Base-by-base conservation (phyloP, 768 basidiomycete genomes). In the Clathrus columnatus region DNA sequence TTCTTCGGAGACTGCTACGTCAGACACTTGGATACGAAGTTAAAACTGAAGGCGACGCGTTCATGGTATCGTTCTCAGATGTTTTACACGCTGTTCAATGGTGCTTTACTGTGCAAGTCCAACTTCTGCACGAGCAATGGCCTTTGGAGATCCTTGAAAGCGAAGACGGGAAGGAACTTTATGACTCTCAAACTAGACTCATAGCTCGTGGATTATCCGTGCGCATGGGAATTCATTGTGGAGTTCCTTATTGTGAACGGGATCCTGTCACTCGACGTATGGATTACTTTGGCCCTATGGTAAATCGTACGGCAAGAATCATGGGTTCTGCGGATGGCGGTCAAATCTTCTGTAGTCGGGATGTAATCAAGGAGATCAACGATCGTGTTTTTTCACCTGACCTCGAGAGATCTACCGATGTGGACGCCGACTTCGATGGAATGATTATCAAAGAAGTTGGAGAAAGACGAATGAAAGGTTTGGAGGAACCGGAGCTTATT, bases 41-140 rank as follows among this genome's bases (percentile, higher is more conserved):
- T 64, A 99, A 99, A 72, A 99, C 96, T 10, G 96, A 99, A 83
- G 96, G 96, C 26, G 96, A 98, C 64, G 84, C 95, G 0, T 99
- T 99, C 75, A 94, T 99, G 89, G 93, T 93, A 51, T 91, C 95
- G 20, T 99, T 99, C 78, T 88, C 91, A 2, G 89, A 84, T 1
- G 80, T 91, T 11, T 75, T 91, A 1, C 78, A 87, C 0, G 96
- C 91, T 0, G 70, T 97, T 17, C 84, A 91, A 76, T 99, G 91
- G 88, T 86, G 85, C 61, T 74, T 96, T 63, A 83, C 80, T 27
- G 87, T 93, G 17, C 96, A 98, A 67, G 71, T 83, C 26, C 81
- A 87, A 62, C 75, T 99, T 10, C 73, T 98, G 23, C 73, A 84
- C 27, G 84, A 87, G 57, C 70, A 81, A 11, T 99, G 96, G 96